Evolutionary conservation across 139 green algal species (phyloP), one percentile per base, ranked within the genome.

Genomic region (Edaphochlamys debaryana): DNA sequence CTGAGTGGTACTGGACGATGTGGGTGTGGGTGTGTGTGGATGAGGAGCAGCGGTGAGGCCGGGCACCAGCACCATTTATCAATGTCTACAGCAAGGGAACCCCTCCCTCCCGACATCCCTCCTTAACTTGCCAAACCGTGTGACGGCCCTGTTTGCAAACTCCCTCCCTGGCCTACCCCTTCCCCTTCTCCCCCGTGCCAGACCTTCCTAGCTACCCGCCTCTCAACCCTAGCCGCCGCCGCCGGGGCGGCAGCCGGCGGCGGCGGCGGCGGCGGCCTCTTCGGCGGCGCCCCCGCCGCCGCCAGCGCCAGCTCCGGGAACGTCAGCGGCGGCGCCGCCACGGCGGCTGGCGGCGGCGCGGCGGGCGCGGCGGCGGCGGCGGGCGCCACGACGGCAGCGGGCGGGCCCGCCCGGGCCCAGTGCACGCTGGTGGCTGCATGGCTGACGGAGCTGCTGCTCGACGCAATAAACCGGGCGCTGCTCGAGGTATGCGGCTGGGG

Each of bases 371-470:
- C 8, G 68, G 68, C 60, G 66, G 66, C 4, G 66, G 66, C 27
- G 37, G 66, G 5, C 37, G n/a, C 9, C 2, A 3, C 17, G 32
- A 34, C 64, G 64, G 34, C 5, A 15, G 64, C 67, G 23, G 19
- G 30, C 34, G 52, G n/a, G 23, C 80, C 68, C 9, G 93, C 95
- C 71, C 73, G 86, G 34, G 88, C 90, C 50, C 95, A 98, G 85
- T 86, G 91, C 23, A 98, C 96, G 11, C 96, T 99, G 92, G 89
- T 98, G 37, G 94, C 94, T 5, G 95, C 95, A 6, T 99, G 96
- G 96, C 87, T 98, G 60, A 92, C 91, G 20, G 96, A 99, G 91
- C 92, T 99, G 69, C 91, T 95, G 58, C 89, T 99, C 72, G 96
- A 99, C 86, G 77, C 68, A 37, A 90, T 96, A 38, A 98, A 98